Evolutionary conservation across 2,329 filamentous ascomycete genomes (phyloP), one percentile per base, ranked within the genome.

Genomic region (Alternaria consortialis): DNA sequence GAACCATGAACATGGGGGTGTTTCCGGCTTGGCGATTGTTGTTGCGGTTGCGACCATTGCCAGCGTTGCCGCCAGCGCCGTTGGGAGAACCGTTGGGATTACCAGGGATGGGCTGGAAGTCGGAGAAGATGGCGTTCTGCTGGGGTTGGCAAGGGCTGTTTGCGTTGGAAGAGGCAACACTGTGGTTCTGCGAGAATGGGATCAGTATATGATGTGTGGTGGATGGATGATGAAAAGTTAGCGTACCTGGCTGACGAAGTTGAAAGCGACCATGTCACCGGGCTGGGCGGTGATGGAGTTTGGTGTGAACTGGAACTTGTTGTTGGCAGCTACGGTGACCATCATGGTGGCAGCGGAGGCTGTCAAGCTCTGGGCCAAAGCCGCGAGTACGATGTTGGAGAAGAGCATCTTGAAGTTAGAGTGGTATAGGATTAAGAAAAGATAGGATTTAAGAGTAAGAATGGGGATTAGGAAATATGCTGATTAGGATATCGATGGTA

Each of bases 271-370:
- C 60, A 68, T 72, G 48, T 74, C 71, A 56, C 71, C 71, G 3
- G 70, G 68, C 59, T 71, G 68, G 20, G 71, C 71, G 23, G 65
- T 72, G 34, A 74, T 51, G 13, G 66, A 60, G 58, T 72, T 71
- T 20, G 72, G 72, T 11, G 69, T 71, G 43, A 74, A 74, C 15
- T 65, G 64, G 63, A 74, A 74, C 60, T 73, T 69, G 53, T 73
- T 73, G 65, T 74, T 74, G 9, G 70, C 68, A n/a, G 66, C 72
- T 27, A 74, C 72, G 8, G 72, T 73, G 53, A 74, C 72, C 62
- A 65, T 62, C 70, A 73, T 74, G 7, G 68, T 72, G 34, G 70
- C 72, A 40, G 72, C 70, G n/a, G 65, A 72, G 17, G 57, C 69
- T 7, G 64, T 59, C 60, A 70, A 59, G 61, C 65, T 69, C 61